Evolutionary conservation across 441 rosid genomes (phyloP).

Genomic region (Omphalea diandra): DNA sequence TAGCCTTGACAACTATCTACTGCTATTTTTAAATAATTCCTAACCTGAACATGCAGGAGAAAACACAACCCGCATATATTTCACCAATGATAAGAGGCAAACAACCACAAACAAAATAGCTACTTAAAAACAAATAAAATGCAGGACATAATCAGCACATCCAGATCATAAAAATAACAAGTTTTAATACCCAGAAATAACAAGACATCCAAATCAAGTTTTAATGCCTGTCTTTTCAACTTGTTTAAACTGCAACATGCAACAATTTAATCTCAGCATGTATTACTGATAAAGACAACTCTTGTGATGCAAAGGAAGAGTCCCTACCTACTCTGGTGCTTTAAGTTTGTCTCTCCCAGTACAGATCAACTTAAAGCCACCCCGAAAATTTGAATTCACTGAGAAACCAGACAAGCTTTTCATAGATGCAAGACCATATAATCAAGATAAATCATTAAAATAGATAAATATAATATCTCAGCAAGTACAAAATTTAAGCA

Average conservation of each 20-base stretch:
- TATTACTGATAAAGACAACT: background rate
- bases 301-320: background rate
- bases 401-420: background rate
- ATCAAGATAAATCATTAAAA: background rate
- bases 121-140: too few species aligned
- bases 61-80: too few species aligned
- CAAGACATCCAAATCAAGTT: constrained; percentile 90
- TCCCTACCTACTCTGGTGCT: constrained; percentile 92
- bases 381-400: constrained; percentile 40
- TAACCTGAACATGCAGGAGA: too few species aligned
- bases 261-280: constrained; percentile 15
- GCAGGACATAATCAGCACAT: too few species aligned
- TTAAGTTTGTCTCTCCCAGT: constrained; percentile 99
- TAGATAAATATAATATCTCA: background rate
- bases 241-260: constrained; percentile 77
- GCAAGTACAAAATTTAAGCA: background rate
- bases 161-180: too few species aligned
- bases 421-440: background rate
- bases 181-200: constrained; percentile 98
- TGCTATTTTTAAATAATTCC: too few species aligned
- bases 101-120: too few species aligned
- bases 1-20: too few species aligned
- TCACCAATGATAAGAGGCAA: too few species aligned
- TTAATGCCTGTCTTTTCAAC: constrained; percentile 87
- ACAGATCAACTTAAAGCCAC: constrained; percentile 99